These are phyloP conservation scores for Pterulicium gracile DNA, from an alignment of 1,284 basidiomycete species.

Conservation along the genomic window DNA sequence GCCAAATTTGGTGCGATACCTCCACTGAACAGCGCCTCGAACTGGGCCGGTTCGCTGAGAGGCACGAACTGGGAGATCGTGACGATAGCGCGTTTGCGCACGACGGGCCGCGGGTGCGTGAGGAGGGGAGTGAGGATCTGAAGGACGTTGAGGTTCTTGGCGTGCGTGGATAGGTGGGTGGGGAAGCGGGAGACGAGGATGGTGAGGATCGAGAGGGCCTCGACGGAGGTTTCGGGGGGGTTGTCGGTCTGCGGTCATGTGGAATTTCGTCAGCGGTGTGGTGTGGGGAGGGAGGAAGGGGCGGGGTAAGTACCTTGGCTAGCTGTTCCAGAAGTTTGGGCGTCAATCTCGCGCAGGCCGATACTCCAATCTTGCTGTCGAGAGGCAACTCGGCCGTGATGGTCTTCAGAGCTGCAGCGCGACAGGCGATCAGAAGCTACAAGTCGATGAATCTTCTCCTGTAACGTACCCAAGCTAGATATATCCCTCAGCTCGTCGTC, in stretches of 20 bases:
- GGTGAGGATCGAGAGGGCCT: conserved; percentile 84
- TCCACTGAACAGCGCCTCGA: conserved; percentile 41
- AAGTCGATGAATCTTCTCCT: conserved; percentile 3
- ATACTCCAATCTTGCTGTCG: conserved; percentile 67
- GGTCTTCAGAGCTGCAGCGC: conserved; percentile 76
- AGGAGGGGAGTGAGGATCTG: conserved; percentile 69
- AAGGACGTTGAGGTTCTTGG: conserved; percentile 49
- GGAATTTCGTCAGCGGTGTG: conserved; percentile 11
- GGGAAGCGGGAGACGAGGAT: conserved; percentile 89
- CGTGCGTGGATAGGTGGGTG: conserved; percentile 47
- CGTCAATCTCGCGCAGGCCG: conserved; percentile 77
- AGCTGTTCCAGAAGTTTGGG: conserved; percentile 78
- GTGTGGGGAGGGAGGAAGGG: neutral
- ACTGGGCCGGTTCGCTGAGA: conserved; percentile 46
- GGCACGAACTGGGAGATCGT: conserved; percentile 78
- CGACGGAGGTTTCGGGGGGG: conserved; percentile 78
- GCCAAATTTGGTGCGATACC: conserved; percentile 55
- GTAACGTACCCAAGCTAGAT: conserved; percentile 71
- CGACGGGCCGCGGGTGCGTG: conserved; percentile 66
- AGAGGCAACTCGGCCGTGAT: conserved; percentile 84
- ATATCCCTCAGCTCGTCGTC: conserved; percentile 92
- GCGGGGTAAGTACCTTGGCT: conserved; percentile 41
- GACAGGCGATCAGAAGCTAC: neutral
- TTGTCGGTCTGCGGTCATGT: conserved; percentile 39
- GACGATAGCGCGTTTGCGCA: conserved; percentile 83